Evolutionary conservation across 2,329 filamentous ascomycete species (phyloP).

Genomic region (Aspergillus sp.): DNA sequence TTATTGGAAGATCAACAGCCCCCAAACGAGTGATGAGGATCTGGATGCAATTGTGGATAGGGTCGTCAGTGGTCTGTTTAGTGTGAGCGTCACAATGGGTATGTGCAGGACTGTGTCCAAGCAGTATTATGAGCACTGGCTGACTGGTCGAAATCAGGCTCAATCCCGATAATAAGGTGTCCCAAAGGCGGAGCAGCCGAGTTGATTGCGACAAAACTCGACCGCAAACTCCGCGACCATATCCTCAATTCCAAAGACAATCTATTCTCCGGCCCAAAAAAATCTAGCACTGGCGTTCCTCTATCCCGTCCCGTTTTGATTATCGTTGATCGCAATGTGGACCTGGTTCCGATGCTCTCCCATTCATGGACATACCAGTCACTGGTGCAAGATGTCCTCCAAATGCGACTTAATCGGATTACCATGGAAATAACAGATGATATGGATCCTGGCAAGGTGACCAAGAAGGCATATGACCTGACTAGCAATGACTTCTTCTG

Average conservation of each 20-base stretch:
- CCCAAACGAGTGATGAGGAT: slow-evolving; percentile 79
- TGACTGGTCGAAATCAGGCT: slow-evolving; percentile 45
- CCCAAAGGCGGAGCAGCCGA: slow-evolving; percentile 89
- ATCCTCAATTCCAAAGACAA: slow-evolving; percentile 97
- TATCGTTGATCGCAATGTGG: slow-evolving; percentile 89
- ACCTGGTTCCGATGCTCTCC: slow-evolving; percentile 95
- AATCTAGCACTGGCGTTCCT: slow-evolving; percentile 56
- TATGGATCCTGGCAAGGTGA: slow-evolving; percentile 61
- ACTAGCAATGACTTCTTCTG: slow-evolving; percentile 92
- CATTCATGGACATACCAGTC: slow-evolving; percentile 91
- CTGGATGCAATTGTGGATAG: slow-evolving; percentile 80
- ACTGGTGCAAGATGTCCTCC: slow-evolving; percentile 67
- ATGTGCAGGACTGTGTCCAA: slow-evolving; percentile 19
- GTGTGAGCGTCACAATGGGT: slow-evolving; percentile 97
- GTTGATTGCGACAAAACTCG: slow-evolving; percentile 86
- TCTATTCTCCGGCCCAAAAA: slow-evolving; percentile 65
- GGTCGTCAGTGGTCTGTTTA: slow-evolving; percentile 94
- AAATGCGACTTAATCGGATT: slow-evolving; percentile 84
- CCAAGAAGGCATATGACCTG: slow-evolving; percentile 84
- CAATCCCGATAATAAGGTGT: slow-evolving; percentile 91
- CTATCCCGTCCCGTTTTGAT: slow-evolving; percentile 80
- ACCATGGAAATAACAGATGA: slow-evolving; percentile 82
- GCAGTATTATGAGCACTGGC: not conserved
- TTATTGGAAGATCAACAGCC: slow-evolving; percentile 95
- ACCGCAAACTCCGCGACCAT: slow-evolving; percentile 91